phyloP scores from a whole-genome alignment of 495 filamentous ascomycete species.

The Lepidopterella palustris region DNA sequence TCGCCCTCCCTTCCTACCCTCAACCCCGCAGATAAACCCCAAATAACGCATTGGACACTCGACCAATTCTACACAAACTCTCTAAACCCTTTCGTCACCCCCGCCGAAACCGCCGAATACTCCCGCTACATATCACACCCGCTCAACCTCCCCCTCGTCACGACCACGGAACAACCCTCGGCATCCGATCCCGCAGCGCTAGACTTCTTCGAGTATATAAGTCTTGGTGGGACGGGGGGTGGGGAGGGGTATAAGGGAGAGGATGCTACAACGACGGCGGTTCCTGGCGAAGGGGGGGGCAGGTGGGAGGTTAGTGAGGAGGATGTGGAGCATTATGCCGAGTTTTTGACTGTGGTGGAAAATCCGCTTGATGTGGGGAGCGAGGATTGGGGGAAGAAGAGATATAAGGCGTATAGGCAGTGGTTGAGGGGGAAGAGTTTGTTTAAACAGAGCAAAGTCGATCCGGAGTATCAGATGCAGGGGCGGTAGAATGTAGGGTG shows the following conservation, averaged over 20 bases:
- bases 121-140: slow-evolving; percentile 87
- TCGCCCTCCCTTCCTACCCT: slow-evolving; percentile 36
- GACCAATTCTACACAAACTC: slow-evolving; percentile 74
- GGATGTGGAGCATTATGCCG: slow-evolving; percentile 65
- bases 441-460: slow-evolving; percentile 69
- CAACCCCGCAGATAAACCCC: slow-evolving; percentile 33
- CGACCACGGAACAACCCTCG: slow-evolving; percentile 59
- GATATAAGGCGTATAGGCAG: slow-evolving; percentile 92
- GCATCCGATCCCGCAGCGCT: slow-evolving; percentile 42
- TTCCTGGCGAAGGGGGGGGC: not conserved
- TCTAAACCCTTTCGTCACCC: slow-evolving; percentile 69
- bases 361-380: slow-evolving; percentile 81
- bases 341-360: slow-evolving; percentile 68
- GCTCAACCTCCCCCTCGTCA: slow-evolving; percentile 78
- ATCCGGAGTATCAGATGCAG: slow-evolving; percentile 35
- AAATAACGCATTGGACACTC: slow-evolving; percentile 68
- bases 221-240: slow-evolving; percentile 2
- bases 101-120: slow-evolving; percentile 76
- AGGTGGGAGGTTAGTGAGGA: slow-evolving; percentile 47
- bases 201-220: slow-evolving; percentile 69
- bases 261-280: no score
- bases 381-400: slow-evolving; percentile 79
- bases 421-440: slow-evolving; percentile 89
- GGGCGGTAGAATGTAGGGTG: not conserved
- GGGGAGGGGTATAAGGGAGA: not conserved